Evolutionary conservation across 768 basidiomycete genomes (phyloP).

Genomic region (Tephrocybe sp.): DNA sequence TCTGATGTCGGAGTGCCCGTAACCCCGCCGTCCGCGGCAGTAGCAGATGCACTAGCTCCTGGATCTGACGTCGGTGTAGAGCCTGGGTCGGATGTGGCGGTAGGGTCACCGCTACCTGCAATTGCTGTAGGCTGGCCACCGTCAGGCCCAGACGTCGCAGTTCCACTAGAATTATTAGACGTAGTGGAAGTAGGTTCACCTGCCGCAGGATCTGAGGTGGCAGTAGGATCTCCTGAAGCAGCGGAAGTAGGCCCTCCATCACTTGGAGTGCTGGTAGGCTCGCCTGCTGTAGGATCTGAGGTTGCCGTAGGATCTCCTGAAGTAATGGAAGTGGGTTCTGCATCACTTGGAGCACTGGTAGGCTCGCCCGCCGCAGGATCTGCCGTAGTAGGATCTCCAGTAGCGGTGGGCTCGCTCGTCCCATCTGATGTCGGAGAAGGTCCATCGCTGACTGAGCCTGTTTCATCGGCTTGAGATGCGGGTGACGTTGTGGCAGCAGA

Average conservation of each 20-base stretch:
- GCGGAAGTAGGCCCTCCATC: background rate
- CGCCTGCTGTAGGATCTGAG: background rate
- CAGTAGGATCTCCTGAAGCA: background rate
- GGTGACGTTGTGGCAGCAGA: background rate
- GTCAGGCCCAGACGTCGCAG: background rate
- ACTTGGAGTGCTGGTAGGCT: background rate
- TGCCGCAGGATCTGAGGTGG: background rate
- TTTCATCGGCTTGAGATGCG: too few species aligned
- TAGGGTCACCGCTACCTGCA: too few species aligned
- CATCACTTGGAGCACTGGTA: background rate
- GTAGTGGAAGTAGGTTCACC: background rate
- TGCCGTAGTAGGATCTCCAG: too few species aligned
- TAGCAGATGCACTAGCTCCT: too few species aligned
- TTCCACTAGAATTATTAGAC: background rate
- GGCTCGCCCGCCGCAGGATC: background rate
- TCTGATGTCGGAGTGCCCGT: background rate
- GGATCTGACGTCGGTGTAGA: background rate
- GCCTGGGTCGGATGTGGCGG: background rate
- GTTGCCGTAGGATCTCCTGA: background rate
- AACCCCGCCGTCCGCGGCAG: background rate
- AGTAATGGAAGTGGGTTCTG: background rate
- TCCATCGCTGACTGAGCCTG: too few species aligned
- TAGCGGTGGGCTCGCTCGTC: background rate
- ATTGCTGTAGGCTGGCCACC: too few species aligned
- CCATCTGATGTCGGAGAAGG: background rate